phyloP scores from a whole-genome alignment of 2,329 filamentous ascomycete genomes.

The Cercospora brassicicola region DNA sequence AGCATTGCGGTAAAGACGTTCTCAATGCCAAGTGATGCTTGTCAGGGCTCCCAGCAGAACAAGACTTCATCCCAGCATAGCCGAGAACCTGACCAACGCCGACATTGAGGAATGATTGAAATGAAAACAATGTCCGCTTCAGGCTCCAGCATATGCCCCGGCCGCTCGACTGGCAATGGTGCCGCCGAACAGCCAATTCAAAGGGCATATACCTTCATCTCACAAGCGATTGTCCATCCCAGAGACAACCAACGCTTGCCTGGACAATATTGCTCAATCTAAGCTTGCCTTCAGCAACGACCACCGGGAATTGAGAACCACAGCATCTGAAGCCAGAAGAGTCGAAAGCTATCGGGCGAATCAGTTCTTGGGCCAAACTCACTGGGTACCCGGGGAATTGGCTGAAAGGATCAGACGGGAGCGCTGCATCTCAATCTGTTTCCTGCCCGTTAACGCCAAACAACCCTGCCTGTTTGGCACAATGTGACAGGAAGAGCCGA shows the following conservation, averaged over 20 bases:
- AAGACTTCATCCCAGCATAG: background rate
- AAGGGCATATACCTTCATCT: background rate
- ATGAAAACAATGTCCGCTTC: background rate
- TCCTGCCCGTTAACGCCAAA: background rate
- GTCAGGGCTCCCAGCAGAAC: background rate
- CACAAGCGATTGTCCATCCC: background rate
- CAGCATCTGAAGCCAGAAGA: background rate
- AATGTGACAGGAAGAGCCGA: background rate
- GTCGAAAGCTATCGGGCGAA: background rate
- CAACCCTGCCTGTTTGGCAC: background rate
- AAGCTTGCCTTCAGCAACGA: background rate
- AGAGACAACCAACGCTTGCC: too few relatives aligned
- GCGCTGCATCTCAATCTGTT: conserved; percentile 6
- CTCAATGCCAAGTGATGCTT: background rate
- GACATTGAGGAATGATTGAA: background rate
- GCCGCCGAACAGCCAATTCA: background rate
- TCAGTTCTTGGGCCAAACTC: background rate
- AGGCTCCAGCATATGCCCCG: background rate
- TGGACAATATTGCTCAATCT: background rate
- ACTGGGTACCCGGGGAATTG: too few relatives aligned
- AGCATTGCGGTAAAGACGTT: background rate
- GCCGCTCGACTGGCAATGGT: background rate
- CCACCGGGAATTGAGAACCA: background rate
- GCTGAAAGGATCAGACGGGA: background rate
- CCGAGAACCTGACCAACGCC: background rate